These are phyloP conservation scores for Alternaria angustiovoidea DNA, from an alignment of 2,329 filamentous ascomycete genomes.

Conservation along the genomic window DNA sequence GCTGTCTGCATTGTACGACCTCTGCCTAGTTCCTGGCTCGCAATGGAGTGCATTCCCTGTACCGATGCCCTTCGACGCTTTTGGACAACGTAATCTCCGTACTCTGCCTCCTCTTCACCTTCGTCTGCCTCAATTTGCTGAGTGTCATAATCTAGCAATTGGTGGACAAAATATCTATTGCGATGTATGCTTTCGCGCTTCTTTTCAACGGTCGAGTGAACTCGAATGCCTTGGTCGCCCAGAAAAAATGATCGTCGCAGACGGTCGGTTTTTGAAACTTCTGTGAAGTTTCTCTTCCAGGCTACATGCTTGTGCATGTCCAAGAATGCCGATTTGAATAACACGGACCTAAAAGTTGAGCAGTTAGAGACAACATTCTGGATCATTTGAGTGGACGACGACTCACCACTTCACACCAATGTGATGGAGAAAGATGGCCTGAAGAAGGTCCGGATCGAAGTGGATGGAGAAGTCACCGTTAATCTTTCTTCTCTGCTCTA, in stretches of 20 bases:
- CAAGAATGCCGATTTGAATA: constrained; percentile 37
- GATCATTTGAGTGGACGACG: too few species aligned
- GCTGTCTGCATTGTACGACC: constrained; percentile 17
- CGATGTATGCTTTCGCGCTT: constrained; percentile 29
- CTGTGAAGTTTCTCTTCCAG: constrained; percentile 29
- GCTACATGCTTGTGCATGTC: constrained; percentile 26
- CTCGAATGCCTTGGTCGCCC: constrained; percentile 13
- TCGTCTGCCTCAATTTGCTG: constrained; percentile 37
- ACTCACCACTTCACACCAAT: constrained; percentile 39
- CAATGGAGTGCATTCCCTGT: background rate
- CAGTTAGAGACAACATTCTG: background rate
- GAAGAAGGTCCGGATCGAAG: constrained; percentile 43
- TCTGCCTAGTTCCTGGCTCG: background rate
- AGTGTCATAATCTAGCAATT: constrained; percentile 33
- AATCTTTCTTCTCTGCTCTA: constrained; percentile 42
- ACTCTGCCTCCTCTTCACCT: constrained; percentile 45
- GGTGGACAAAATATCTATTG: constrained; percentile 35
- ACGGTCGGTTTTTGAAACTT: constrained; percentile 28
- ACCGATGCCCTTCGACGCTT: background rate
- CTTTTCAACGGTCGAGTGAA: constrained; percentile 23
- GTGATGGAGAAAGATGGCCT: constrained; percentile 46
- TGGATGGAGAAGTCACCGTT: constrained; percentile 40
- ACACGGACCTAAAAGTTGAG: constrained; percentile 29
- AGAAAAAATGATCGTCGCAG: constrained; percentile 40
- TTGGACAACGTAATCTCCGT: constrained; percentile 15